These are phyloP conservation scores for Microstegium vimineum DNA, from an alignment of 176 grass and related monocot genomes.

Conservation along the genomic window DNA sequence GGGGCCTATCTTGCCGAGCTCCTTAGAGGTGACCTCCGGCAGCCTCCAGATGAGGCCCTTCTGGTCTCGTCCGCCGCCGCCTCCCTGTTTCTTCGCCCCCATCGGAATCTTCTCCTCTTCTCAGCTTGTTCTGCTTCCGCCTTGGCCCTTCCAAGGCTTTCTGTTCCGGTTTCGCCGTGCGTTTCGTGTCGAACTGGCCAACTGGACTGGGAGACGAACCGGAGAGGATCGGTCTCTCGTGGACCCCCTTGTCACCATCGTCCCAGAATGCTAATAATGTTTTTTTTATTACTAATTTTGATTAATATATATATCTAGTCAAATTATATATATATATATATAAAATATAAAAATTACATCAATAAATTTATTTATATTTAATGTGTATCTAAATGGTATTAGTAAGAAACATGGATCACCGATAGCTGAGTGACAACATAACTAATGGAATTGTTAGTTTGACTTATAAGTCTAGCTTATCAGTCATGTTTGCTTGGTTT, in stretches of 20 bases:
- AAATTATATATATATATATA: background rate
- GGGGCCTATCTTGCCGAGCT: constrained; percentile 78
- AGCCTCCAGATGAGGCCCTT: constrained; percentile 58
- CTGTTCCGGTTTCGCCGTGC: background rate
- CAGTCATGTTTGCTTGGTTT: too few species aligned
- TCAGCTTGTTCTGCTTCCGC: background rate
- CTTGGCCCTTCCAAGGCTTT: background rate
- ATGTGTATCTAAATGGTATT: background rate
- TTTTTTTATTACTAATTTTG: too few species aligned
- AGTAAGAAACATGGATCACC: too few species aligned
- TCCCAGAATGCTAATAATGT: too few species aligned
- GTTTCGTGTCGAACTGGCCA: background rate
- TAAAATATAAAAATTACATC: background rate
- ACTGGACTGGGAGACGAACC: background rate
- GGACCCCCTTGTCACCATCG: background rate
- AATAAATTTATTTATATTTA: background rate
- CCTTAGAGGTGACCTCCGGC: constrained; percentile 52
- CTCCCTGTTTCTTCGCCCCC: constrained; percentile 9
- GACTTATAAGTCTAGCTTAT: too few species aligned
- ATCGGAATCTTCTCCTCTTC: background rate
- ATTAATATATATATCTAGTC: too few species aligned
- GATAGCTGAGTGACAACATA: too few species aligned
- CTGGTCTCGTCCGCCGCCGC: background rate
- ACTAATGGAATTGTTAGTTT: too few species aligned
- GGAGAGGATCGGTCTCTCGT: background rate